A percentile compares a stretch with the other conserved stretches of the same genome.
phyloP scores from a whole-genome alignment of 2,329 filamentous ascomycete species.

The Anisogramma anomala region DNA sequence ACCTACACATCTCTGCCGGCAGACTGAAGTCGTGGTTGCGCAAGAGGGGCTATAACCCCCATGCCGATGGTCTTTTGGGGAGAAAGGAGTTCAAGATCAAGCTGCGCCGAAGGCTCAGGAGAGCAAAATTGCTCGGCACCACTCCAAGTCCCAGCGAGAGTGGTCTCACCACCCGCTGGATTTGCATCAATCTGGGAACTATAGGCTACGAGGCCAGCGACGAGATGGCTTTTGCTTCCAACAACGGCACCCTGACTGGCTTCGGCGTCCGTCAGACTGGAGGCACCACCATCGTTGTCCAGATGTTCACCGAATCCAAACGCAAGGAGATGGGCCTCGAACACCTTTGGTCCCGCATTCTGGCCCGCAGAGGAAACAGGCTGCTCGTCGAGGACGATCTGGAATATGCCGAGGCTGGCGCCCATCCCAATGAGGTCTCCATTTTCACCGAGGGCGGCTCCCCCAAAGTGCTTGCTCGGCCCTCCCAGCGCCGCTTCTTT shows the following conservation, averaged over 20 bases:
- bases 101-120: conserved; percentile 65
- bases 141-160: conserved; percentile 62
- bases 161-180: conserved; percentile 86
- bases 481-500: conserved; percentile 15
- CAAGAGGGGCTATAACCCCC: conserved; percentile 59
- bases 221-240: conserved; percentile 29
- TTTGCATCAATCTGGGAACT: conserved; percentile 79
- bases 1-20: conserved; percentile 83
- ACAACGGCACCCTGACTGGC: conserved; percentile 54
- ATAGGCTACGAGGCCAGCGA: conserved; percentile 46
- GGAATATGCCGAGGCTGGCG: conserved; percentile 16
- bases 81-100: conserved; percentile 86
- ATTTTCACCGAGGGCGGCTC: conserved; percentile 10
- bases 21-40: conserved; percentile 81
- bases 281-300: conserved; percentile 44
- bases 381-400: conserved; percentile 11
- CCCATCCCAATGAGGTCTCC: conserved; percentile 7
- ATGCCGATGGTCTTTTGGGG: conserved; percentile 79
- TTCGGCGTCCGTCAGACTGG: conserved; percentile 51
- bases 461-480: conserved; percentile 6
- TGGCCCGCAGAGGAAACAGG: conserved; percentile 18
- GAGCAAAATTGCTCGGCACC: conserved; percentile 68
- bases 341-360: conserved; percentile 35
- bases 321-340: conserved; percentile 43
- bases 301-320: conserved; percentile 44